Evolutionary conservation across 768 basidiomycete genomes (phyloP).

Genomic region (Steccherinum ochraceum): DNA sequence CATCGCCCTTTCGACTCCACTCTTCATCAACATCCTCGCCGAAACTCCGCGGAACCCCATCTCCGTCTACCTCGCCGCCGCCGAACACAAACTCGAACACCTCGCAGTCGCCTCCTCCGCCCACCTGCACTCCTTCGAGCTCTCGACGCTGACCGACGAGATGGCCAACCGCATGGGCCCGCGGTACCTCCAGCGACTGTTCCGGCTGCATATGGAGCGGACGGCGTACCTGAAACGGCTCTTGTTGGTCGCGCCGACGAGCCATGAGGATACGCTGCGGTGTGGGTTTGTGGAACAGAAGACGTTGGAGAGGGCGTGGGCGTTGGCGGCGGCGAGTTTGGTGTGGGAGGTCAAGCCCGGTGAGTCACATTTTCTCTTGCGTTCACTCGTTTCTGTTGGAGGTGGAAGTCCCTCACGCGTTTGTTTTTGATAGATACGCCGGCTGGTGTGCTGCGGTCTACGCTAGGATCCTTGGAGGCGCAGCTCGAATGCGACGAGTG

Average conservation of each 20-base stretch:
- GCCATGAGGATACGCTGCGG: conserved; percentile 15
- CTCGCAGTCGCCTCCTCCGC: conserved; percentile 34
- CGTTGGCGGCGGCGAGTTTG: conserved; percentile 18
- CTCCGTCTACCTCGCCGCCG: conserved; percentile 37
- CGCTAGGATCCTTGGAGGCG: neutral
- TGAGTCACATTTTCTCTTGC: conserved; percentile 19
- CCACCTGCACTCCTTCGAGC: conserved; percentile 29
- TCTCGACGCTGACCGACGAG: conserved; percentile 30
- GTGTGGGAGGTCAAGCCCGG: conserved; percentile 23
- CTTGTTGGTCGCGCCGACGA: conserved; percentile 17
- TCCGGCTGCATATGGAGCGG: conserved; percentile 30
- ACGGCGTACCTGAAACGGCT: conserved; percentile 26
- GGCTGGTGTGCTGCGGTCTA: neutral
- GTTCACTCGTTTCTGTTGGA: neutral
- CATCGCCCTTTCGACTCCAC: conserved; percentile 23
- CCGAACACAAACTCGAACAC: conserved; percentile 25
- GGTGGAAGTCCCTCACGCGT: neutral
- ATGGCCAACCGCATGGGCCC: conserved; percentile 31
- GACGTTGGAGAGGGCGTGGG: conserved; percentile 23
- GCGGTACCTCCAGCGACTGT: conserved; percentile 32
- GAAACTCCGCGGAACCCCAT: conserved; percentile 30
- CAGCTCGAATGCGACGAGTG: neutral
- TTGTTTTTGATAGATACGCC: neutral
- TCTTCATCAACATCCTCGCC: conserved; percentile 28
- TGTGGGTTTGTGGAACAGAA: conserved; percentile 17